Conservation (phyloP, 768 basidiomycete genomes). For the Phaeolepiota aurea region DNA sequence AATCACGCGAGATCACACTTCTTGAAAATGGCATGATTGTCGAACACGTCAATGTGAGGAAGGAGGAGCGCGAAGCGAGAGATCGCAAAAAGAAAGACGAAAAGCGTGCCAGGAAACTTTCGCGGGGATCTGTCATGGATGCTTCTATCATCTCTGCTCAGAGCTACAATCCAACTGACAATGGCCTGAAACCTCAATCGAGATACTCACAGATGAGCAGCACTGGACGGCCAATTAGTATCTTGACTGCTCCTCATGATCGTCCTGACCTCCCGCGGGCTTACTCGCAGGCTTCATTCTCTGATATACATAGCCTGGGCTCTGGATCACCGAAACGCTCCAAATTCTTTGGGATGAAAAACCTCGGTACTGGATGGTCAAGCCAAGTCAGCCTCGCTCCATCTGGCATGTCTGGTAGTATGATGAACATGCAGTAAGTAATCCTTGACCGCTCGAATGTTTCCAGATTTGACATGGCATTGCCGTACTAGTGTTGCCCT, state of each 20-base stretch:
- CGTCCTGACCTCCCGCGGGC: conserved; percentile 56
- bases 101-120: conserved; percentile 64
- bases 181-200: conserved; percentile 52
- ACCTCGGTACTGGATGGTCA: conserved; percentile 62
- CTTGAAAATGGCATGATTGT: conserved; percentile 87
- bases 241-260: conserved; percentile 50
- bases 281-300: conserved; percentile 74
- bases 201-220: conserved; percentile 44
- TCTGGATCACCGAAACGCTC: conserved; percentile 61
- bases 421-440: conserved; percentile 90
- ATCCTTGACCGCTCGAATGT: too few species aligned
- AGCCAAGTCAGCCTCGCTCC: conserved; percentile 77
- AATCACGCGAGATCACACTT: conserved; percentile 68
- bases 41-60: conserved; percentile 78
- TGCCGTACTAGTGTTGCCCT: conserved; percentile 56
- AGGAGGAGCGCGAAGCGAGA: conserved; percentile 68
- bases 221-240: conserved; percentile 51
- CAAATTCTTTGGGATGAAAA: conserved; percentile 73
- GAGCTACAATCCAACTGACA: conserved; percentile 50
- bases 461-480: conserved; percentile 1
- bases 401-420: conserved; percentile 80
- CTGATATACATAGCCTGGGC: conserved; percentile 68
- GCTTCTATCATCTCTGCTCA: conserved; percentile 66
- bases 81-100: conserved; percentile 67
- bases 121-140: conserved; percentile 62